phyloP scores from a whole-genome alignment of 805 yeast species.

The Metschnikowia orientalis region DNA sequence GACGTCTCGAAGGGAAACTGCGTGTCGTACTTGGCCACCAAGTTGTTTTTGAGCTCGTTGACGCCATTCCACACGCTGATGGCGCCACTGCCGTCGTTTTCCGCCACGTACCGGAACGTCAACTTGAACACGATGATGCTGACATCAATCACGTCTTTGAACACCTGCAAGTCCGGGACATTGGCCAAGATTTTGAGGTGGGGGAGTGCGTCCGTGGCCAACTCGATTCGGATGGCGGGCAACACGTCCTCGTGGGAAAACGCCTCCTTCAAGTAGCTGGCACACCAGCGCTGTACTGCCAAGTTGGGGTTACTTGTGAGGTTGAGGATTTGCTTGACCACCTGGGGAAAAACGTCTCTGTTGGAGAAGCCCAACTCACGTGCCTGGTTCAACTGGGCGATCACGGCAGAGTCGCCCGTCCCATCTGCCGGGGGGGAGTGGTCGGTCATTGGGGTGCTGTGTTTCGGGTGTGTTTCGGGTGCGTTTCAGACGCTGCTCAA shows the following conservation, averaged over 20 bases:
- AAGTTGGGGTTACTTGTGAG: slow-evolving; percentile 33
- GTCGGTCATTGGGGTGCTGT: no score
- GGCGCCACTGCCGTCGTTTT: slow-evolving; percentile 39
- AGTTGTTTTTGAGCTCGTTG: slow-evolving; percentile 49
- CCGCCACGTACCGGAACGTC: slow-evolving; percentile 43
- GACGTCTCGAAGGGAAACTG: slow-evolving; percentile 48
- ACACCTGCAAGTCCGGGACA: slow-evolving; percentile 28
- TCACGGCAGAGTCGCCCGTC: slow-evolving; percentile 17
- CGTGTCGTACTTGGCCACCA: slow-evolving; percentile 60
- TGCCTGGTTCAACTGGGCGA: slow-evolving; percentile 37
- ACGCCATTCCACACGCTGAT: slow-evolving; percentile 52
- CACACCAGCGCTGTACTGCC: slow-evolving; percentile 38
- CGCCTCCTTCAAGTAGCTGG: slow-evolving; percentile 35
- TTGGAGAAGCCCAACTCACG: slow-evolving; percentile 30
- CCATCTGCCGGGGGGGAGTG: no score
- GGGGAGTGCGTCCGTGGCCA: slow-evolving; percentile 39
- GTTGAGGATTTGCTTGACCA: slow-evolving; percentile 40
- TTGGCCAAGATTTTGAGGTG: slow-evolving; percentile 26
- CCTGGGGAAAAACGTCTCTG: slow-evolving; percentile 35
- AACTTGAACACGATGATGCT: slow-evolving; percentile 40
- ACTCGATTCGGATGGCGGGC: slow-evolving; percentile 30
- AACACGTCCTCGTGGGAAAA: slow-evolving; percentile 28
- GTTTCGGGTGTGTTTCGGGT: no score
- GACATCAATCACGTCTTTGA: slow-evolving; percentile 31
- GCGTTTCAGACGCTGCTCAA: no score